Percentiles rank a stretch among this genome's conserved stretches.
phyloP scores from a whole-genome alignment of 768 basidiomycete genomes.

The Amanita rubescens region DNA sequence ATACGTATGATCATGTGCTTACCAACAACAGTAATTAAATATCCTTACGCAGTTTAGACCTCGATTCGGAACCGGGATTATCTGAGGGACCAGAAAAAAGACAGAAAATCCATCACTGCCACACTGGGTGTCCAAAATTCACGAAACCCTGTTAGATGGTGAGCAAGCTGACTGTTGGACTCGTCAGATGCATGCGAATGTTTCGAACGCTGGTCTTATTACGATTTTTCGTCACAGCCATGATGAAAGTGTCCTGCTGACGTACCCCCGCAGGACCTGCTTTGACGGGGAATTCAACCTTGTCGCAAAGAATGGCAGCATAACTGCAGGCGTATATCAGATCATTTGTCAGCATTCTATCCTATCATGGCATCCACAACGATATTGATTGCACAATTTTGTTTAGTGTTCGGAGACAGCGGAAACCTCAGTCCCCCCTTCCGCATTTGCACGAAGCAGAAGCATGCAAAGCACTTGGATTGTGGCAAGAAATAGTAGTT shows the following conservation, averaged over 20 bases:
- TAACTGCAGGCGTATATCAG: background rate
- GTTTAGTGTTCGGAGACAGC: background rate
- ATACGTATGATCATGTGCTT: background rate
- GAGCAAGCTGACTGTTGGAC: too few relatives aligned
- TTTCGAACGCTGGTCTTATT: background rate
- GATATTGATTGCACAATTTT: background rate
- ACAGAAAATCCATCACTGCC: too few relatives aligned
- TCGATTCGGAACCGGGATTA: too few relatives aligned
- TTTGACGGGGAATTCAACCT: background rate
- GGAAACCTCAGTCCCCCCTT: constrained; percentile 1
- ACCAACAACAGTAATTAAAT: background rate
- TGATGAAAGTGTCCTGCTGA: too few relatives aligned
- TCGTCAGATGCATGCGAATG: background rate
- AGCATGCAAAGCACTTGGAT: background rate
- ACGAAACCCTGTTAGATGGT: too few relatives aligned
- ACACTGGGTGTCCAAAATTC: too few relatives aligned
- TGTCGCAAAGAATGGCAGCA: background rate
- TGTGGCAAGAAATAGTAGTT: background rate
- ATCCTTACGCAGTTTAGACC: background rate
- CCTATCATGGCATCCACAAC: background rate
- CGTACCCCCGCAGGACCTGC: background rate
- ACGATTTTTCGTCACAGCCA: too few relatives aligned
- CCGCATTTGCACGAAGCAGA: background rate
- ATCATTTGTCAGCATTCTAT: background rate
- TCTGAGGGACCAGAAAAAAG: too few relatives aligned